Conservation (phyloP, 352 stramenopile genomes). For the Phytophthora cactorum region DNA sequence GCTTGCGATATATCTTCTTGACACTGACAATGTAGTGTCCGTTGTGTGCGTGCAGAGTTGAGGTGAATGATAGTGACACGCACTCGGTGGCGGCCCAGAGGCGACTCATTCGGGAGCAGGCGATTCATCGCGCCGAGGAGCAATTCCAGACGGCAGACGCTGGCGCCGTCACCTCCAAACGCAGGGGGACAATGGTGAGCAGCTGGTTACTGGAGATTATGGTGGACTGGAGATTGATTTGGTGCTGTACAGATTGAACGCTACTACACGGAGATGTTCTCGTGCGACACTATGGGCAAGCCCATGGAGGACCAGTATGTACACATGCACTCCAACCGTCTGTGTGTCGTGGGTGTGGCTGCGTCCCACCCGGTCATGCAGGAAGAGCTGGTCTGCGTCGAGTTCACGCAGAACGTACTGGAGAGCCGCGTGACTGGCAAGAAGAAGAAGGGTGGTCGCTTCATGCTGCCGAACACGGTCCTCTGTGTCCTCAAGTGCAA, state of each 20-base stretch:
- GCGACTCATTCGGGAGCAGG: slow-evolving; percentile 84
- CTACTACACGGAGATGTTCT: slow-evolving; percentile 89
- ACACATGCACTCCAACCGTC: slow-evolving; percentile 90
- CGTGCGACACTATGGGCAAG: slow-evolving; percentile 79
- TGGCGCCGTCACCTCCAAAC: slow-evolving; percentile 43
- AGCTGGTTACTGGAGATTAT: background rate
- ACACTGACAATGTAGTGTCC: slow-evolving; percentile 1
- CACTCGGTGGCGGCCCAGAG: slow-evolving; percentile 76
- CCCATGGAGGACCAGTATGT: slow-evolving; percentile 82
- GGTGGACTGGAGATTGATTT: background rate
- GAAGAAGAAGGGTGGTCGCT: slow-evolving; percentile 89
- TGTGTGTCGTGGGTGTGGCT: slow-evolving; percentile 83
- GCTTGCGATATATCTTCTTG: background rate
- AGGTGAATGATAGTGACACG: slow-evolving; percentile 61
- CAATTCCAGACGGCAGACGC: slow-evolving; percentile 63
- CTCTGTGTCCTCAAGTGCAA: slow-evolving; percentile 73
- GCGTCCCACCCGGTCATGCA: slow-evolving; percentile 72
- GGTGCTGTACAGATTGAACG: slow-evolving; percentile 67
- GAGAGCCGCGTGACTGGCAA: slow-evolving; percentile 82
- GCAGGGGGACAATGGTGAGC: slow-evolving; percentile 74
- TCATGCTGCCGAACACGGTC: slow-evolving; percentile 70
- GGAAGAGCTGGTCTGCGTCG: slow-evolving; percentile 61
- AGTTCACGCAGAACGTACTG: slow-evolving; percentile 69
- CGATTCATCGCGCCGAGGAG: slow-evolving; percentile 58
- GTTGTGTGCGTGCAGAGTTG: slow-evolving; percentile 33